Base-by-base conservation (phyloP, 225 moss, liverwort and hornwort species). In the Pleurozium schreberi region DNA sequence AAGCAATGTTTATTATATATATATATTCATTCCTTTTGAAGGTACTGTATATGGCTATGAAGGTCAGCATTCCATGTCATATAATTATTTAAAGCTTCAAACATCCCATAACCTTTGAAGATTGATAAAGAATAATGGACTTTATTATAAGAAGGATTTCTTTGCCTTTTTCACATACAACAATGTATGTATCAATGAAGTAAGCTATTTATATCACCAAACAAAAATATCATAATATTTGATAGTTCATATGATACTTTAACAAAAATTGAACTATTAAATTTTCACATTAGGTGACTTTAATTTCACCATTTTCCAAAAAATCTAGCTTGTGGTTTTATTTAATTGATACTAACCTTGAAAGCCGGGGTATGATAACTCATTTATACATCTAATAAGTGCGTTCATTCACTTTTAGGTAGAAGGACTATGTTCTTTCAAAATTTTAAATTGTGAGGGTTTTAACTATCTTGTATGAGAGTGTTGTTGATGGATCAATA, bases 361-460 rank as follows among this genome's bases (percentile, higher is more conserved):
- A 76, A 34, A 34, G 8, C 1, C 0, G 0, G 2, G 4, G 2
- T 52, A 33, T 0, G 0, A 1, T 33, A 75, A 6, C 30, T 20
- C 50, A 34, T 76, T 34, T 21, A 21, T 13, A 22, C 14, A 34
- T 52, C 36, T 34, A 34, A 36, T 52, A 23, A 53, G 34, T 52
- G 23, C 1, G 0, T 30, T 50, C 13, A 50, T 50, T 50, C 0
- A 0, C 5, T 34, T 34, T 75, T 33, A 13, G 12, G 1, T 21
- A 52, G 34, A 76, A 5, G 21, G 8, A 19, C 3, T 22, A 76
- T 20, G 4, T 0, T 22, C 5, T 52, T 38, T 53, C 6, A 36
- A 0, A 14, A 36, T 23, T 53, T 36, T 9, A 23, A 77, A 14
- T 38, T 23, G 9, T 23, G 9, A 77, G 1, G 23, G 36, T 15